Percentiles rank a stretch among this genome's conserved stretches.
Evolutionary conservation across 176 grass and related monocot species (phyloP).

Genomic region (Ampelocalamus luodianensis): DNA sequence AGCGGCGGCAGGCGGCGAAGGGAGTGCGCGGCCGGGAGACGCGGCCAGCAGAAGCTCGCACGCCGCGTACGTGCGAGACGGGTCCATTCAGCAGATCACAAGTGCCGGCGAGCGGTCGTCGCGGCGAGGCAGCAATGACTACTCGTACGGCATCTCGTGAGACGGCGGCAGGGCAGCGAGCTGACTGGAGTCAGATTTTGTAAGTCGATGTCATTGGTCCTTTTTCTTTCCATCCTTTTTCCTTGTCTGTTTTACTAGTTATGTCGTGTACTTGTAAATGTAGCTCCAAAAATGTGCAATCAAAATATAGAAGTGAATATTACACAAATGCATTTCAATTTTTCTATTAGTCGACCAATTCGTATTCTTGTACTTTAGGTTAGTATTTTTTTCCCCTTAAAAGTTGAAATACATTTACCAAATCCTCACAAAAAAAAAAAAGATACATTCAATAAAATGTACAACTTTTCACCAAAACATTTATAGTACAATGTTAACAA

Average conservation of each 20-base stretch:
- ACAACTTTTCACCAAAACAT: not conserved
- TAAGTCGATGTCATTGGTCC: not conserved
- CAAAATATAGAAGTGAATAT: not conserved
- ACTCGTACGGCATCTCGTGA: conserved; percentile 65
- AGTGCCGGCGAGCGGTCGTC: conserved; percentile 50
- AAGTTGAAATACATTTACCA: not conserved
- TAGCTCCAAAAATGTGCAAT: conserved; percentile 30
- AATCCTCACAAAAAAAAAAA: not conserved
- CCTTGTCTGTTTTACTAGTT: not conserved
- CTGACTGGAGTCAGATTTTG: conserved; percentile 46
- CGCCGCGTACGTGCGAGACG: conserved; percentile 45
- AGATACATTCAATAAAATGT: not conserved
- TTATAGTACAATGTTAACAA: not conserved
- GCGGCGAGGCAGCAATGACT: conserved; percentile 39
- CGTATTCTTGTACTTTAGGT: not conserved
- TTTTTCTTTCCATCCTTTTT: not conserved
- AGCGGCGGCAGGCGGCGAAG: not conserved
- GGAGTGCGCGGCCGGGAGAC: not conserved
- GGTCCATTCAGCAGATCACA: conserved; percentile 47
- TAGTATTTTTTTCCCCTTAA: not conserved
- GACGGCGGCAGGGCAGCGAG: no score
- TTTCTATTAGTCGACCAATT: not conserved
- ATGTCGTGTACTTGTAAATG: conserved; percentile 1
- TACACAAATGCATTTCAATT: conserved; percentile 7
- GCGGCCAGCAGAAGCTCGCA: conserved; percentile 33